Base-by-base conservation (phyloP, 75 land plant genomes). In the Adiantum capillusveneris region DNA sequence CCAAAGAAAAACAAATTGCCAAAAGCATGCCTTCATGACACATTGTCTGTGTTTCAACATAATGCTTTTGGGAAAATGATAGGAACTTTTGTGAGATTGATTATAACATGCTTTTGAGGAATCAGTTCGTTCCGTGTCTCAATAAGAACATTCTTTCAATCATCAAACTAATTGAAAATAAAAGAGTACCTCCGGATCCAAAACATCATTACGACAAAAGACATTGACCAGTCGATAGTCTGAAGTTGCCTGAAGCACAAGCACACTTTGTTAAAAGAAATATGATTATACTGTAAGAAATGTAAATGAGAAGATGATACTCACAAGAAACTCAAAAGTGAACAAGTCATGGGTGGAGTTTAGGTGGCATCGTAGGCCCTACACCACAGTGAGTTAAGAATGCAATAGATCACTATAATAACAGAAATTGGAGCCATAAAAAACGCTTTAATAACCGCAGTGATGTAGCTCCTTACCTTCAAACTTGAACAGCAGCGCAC, bases 311-410 rank as follows among this genome's bases (percentile, higher is more conserved):
- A 18, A 16, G 1, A 58, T n/a, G 5, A 0, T 20, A 57, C 17
- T 65, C 27, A 42, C 95, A 88, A 80, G 76, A 56, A 81, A 87
- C 54, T 84, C 96, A 76, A 79, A 90, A 64, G 72, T 81, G 71
- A 90, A 90, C 28, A 86, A 53, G 29, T 90, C 96, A 76, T 90
- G 96, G 16, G 65, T 75, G 19, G 78, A 68, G 34, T 56, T 67
- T 55, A 90, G 66, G 44, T 90, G 96, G 48, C 53, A 53, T 22
- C 79, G 26, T 48, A 79, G 62, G 1, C 81, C 79, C 81, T 79
- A 64, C 46, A 54, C 27, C 25, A 68, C 20, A 65, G 63, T n/a
- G 18, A 36, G 71, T 73, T 75, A 75, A 67, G 16, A 67, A 59
- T 20, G 37, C 9, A 34, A n/a, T n/a, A n/a, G n/a, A n/a, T n/a